Conservation (phyloP, 768 basidiomycete species). For the Tulasnella sp. region DNA sequence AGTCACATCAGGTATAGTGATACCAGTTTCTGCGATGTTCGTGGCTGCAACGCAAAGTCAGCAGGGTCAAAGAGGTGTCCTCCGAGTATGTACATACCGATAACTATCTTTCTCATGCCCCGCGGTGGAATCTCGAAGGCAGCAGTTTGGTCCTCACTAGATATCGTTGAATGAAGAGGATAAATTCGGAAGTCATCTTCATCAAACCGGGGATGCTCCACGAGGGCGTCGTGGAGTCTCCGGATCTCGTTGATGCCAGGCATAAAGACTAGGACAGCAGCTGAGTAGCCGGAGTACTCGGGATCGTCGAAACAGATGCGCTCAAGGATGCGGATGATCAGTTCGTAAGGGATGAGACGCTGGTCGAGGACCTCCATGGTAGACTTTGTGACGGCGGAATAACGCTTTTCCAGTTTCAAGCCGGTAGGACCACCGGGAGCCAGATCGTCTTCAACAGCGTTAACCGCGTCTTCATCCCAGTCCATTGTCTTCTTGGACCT, state of each 20-base stretch:
- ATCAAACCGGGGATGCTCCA: conserved; percentile 71
- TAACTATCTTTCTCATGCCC: conserved; percentile 87
- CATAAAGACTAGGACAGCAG: conserved; percentile 87
- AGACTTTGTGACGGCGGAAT: conserved; percentile 65
- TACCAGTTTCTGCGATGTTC: conserved; percentile 94
- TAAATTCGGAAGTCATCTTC: conserved; percentile 65
- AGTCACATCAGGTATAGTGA: conserved; percentile 97
- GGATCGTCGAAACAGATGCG: conserved; percentile 69
- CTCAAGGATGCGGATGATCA: conserved; percentile 81
- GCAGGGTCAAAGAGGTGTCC: not conserved
- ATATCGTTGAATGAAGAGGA: conserved; percentile 88
- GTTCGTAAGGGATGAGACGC: conserved; percentile 83
- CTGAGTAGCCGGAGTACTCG: conserved; percentile 55
- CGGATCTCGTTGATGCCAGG: conserved; percentile 94
- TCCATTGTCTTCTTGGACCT: conserved; percentile 55
- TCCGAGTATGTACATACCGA: conserved; percentile 54
- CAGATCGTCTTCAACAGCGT: conserved; percentile 66
- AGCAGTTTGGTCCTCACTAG: conserved; percentile 82
- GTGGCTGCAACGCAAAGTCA: conserved; percentile 52
- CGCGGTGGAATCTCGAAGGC: conserved; percentile 84
- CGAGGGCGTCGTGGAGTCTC: conserved; percentile 73
- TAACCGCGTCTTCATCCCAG: conserved; percentile 70
- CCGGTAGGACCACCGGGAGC: conserved; percentile 42
- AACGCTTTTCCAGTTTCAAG: conserved; percentile 67
- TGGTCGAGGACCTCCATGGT: conserved; percentile 87